Evolutionary conservation across 129 eudicot species (phyloP).

Genomic region (Helianthus tuberosus): DNA sequence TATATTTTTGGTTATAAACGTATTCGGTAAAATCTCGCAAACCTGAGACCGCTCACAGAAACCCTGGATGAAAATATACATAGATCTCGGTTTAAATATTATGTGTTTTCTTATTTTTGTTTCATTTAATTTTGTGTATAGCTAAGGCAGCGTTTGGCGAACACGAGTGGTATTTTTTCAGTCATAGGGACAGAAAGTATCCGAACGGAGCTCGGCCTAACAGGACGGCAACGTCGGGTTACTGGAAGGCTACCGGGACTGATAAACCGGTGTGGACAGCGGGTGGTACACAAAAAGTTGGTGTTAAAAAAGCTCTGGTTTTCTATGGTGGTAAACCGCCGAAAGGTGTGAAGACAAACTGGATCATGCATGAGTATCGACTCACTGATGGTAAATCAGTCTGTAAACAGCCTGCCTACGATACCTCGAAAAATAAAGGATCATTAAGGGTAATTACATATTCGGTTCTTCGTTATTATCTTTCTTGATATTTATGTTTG

Average conservation of each 20-base stretch:
- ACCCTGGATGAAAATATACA: no score
- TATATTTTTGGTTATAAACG: no score
- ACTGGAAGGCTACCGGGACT: constrained; percentile 25
- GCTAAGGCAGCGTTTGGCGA: constrained; percentile 72
- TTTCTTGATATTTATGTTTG: no score
- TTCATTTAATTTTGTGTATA: neutral
- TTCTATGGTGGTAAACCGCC: constrained; percentile 45
- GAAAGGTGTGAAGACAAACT: constrained; percentile 68
- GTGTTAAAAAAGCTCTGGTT: constrained; percentile 5
- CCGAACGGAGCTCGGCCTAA: constrained; percentile 75
- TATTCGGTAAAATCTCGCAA: no score
- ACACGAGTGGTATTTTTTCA: constrained; percentile 76
- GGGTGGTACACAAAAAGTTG: constrained; percentile 33
- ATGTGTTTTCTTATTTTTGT: neutral
- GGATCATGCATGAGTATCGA: constrained; percentile 84
- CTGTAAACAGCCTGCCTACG: constrained; percentile 9
- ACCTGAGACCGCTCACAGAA: no score
- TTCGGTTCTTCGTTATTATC: neutral
- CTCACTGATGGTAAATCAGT: constrained; percentile 9
- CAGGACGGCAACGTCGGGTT: constrained; percentile 55
- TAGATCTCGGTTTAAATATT: no score
- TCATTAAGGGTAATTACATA: constrained; percentile 40
- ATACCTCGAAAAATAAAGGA: constrained; percentile 44
- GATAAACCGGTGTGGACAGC: constrained; percentile 1
- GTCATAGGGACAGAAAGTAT: constrained; percentile 64